Base-by-base conservation (phyloP, 495 filamentous ascomycete species). In the Aspergillus indologenus region DNA sequence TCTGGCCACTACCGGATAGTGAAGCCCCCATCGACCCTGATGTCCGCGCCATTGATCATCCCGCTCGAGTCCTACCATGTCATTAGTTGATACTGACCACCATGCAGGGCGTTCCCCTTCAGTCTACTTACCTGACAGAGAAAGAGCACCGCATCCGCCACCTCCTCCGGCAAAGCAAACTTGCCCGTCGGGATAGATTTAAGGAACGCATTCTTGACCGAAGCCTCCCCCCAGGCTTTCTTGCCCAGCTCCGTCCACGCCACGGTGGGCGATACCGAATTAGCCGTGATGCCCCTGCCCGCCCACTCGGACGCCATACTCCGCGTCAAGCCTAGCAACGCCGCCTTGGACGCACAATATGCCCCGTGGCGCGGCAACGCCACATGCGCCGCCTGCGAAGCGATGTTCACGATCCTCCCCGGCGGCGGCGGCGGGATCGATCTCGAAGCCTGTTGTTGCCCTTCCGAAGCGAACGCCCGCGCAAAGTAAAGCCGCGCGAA, bases 341-440 rank as follows among this genome's bases (percentile, higher is more conserved):
- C 79, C 2, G 78, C 71, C 53, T 83, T 83, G 1, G 77, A 78
- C 7, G 80, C 68, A 44, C 77, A 79, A 60, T 80, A 81, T 1
- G 76, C 77, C 20, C 78, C 75, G 53, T 81, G 75, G 1, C 62
- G 65, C 24, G 71, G 72, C 8, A 77, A 58, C 0, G 74, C 74
- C 0, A 66, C 68, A 61, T 75, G 71, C 2, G 70, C 73, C 2
- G 74, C 74, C 29, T 77, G 72, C 9, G 72, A 75, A 2, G 71
- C 68, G 26, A 77, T 69, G 47, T 66, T 75, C 7, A 77, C 67
- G 31, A 77, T 75, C 18, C 74, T 43, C 0, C 74, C 74, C 0
- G 74, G 72, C 0, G 71, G 70, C 0, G 66, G 57, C 0, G 66
- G 65, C 22, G 24, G 59, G 2, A 67, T 58, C 1, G 68, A 61